Evolutionary conservation across 1,139 yeast genomes (phyloP), one percentile per base, ranked within the genome.

Genomic region (Pichia norvegensis): DNA sequence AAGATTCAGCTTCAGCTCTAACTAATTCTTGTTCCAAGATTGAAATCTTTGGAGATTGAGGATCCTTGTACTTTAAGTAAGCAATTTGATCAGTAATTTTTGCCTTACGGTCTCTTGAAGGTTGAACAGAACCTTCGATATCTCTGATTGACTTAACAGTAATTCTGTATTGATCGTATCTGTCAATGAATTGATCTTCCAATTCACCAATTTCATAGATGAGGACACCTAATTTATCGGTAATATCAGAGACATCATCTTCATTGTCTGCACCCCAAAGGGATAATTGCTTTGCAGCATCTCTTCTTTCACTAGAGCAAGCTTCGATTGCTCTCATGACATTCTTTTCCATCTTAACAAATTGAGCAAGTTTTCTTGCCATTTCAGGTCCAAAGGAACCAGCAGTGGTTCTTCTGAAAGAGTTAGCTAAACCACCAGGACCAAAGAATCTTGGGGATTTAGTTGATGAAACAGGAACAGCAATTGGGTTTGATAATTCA

Each of bases 1-100:
- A 74, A 45, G 90, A 81, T 68, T 85, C 95, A 48, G 95, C 95
- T 69, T 85, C 95, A 41, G 94, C 94, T 69, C 95, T 78, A 49
- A 85, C 95, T 64, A 85, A 73, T 66, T 85, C 94, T 68, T 85
- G 95, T 69, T 85, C 95, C 64, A 84, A 75, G 51, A 84, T 85
- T 54, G 79, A 78, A 56, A 85, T 79, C 68, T 84, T 84, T 61
- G 92, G 85, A 38, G 88, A 81, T 65, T 80, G 85, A 45, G 94
- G 92, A 66, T 82, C 92, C 70, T 83, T 83, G 71, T 83, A 84
- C 67, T 84, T 83, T 66, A 84, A 71, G 67, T 79, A 78, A 54
- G 92, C 94, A 67, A 85, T 84, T 66, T 82, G 83, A 63, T 84
- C 90, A 52, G 94, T 83, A 60, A 85, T 81, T 67, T 84, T 85